Evolutionary conservation across 495 filamentous ascomycete species (phyloP).

Genomic region (Aspergillus incahuasiensis): DNA sequence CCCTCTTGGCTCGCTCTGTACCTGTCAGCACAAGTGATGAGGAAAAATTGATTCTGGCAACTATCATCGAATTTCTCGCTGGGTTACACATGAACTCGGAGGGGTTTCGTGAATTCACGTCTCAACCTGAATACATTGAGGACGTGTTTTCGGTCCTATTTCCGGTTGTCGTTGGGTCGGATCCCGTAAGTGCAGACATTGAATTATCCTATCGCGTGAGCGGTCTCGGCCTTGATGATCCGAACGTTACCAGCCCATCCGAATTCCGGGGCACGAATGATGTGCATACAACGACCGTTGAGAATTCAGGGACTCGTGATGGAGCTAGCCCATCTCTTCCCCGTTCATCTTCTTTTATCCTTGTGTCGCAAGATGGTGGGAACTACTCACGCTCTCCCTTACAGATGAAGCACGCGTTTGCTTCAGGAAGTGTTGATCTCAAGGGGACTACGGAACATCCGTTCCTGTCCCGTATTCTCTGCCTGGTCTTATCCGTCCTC

Average conservation of each 20-base stretch:
- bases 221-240: conserved; percentile 76
- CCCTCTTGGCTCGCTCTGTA: conserved; percentile 12
- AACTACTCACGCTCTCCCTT: conserved; percentile 51
- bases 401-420: conserved; percentile 57
- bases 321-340: conserved; percentile 54
- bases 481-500: conserved; percentile 72
- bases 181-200: conserved; percentile 71
- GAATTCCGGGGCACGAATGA: conserved; percentile 59
- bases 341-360: conserved; percentile 82
- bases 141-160: conserved; percentile 74
- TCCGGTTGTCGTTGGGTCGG: conserved; percentile 78
- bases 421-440: conserved; percentile 26
- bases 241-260: conserved; percentile 75
- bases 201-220: conserved; percentile 78
- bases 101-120: conserved; percentile 74
- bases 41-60: conserved; percentile 52
- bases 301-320: conserved; percentile 42
- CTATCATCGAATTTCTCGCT: conserved; percentile 72
- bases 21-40: conserved; percentile 14
- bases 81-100: conserved; percentile 69
- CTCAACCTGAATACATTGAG: conserved; percentile 71
- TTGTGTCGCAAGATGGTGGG: conserved; percentile 67
- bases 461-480: conserved; percentile 68
- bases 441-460: conserved; percentile 55
- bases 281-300: conserved; percentile 64